These are phyloP conservation scores for Wolfiporia cocos DNA, from an alignment of 1,284 basidiomycete genomes.

Conservation along the genomic window DNA sequence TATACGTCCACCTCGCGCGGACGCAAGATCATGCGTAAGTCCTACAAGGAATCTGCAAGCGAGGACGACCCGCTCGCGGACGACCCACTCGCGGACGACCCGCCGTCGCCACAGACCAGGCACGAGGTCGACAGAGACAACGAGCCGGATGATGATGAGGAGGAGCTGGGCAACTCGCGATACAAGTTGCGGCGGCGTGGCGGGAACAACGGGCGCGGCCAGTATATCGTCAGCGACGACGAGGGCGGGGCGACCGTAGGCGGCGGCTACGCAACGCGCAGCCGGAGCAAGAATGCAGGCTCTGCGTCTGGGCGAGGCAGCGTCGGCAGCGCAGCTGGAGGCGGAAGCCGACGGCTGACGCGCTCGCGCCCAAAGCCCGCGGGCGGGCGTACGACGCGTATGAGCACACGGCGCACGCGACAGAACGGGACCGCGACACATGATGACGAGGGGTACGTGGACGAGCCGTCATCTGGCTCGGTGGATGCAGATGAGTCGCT, in stretches of 20 bases:
- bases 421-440: conserved; percentile 21
- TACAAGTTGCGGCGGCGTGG: conserved; percentile 14
- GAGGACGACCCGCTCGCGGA: conserved; percentile 30
- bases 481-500: conserved; percentile 52
- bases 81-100: too few species aligned
- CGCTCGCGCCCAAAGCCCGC: conserved; percentile 16
- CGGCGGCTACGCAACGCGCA: conserved; percentile 31
- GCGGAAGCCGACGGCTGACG: conserved; percentile 23
- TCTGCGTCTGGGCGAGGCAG: conserved; percentile 17
- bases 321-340: conserved; percentile 15
- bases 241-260: conserved; percentile 27
- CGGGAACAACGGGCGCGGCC: conserved; percentile 20
- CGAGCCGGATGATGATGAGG: conserved; percentile 19
- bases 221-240: conserved; percentile 46
- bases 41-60: conserved; percentile 47
- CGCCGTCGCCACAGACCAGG: conserved; percentile 1
- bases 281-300: conserved; percentile 27
- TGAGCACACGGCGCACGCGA: conserved; percentile 20
- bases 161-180: conserved; percentile 23
- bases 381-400: conserved; percentile 7
- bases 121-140: conserved; percentile 31
- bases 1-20: conserved; percentile 36
- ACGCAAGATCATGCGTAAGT: conserved; percentile 36
- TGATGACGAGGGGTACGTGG: conserved; percentile 49
- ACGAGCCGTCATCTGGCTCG: conserved; percentile 40